A percentile compares a stretch with the other conserved stretches of the same genome.
These are phyloP conservation scores for Dichomitus squalens DNA, from an alignment of 1,284 basidiomycete genomes.

Conservation along the genomic window DNA sequence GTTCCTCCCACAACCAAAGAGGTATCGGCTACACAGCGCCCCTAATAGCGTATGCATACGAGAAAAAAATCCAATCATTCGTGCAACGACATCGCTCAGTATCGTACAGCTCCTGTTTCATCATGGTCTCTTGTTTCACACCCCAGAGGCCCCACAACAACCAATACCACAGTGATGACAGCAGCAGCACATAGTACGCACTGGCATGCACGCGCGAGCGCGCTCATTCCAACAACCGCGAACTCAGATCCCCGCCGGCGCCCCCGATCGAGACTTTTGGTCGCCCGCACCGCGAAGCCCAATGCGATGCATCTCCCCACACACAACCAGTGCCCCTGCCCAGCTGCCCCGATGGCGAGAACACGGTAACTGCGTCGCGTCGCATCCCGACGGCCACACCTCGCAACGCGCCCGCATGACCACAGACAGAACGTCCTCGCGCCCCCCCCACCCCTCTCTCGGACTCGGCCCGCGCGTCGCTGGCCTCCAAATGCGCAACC, in stretches of 20 bases:
- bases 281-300: slow-evolving; percentile 14
- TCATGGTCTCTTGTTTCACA: not conserved
- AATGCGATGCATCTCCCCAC: slow-evolving; percentile 20
- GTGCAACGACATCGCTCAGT: not conserved
- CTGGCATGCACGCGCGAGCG: not conserved
- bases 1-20: not conserved
- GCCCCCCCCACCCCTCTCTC: not conserved
- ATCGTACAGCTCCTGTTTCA: slow-evolving; percentile 12
- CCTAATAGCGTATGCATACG: not conserved
- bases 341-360: not conserved
- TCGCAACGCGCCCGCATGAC: slow-evolving; percentile 5
- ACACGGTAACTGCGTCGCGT: not conserved
- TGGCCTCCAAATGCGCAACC: not conserved
- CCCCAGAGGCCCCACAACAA: not conserved
- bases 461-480: not conserved
- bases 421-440: no score
- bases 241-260: slow-evolving; percentile 21
- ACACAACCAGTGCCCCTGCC: not conserved
- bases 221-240: not conserved
- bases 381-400: not conserved
- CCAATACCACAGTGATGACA: not conserved
- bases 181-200: not conserved
- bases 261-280: slow-evolving; percentile 24
- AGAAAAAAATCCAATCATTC: not conserved
- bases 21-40: not conserved